Evolutionary conservation across 2,329 filamentous ascomycete species (phyloP), one percentile per base, ranked within the genome.

Genomic region (Thelonectria rubi): DNA sequence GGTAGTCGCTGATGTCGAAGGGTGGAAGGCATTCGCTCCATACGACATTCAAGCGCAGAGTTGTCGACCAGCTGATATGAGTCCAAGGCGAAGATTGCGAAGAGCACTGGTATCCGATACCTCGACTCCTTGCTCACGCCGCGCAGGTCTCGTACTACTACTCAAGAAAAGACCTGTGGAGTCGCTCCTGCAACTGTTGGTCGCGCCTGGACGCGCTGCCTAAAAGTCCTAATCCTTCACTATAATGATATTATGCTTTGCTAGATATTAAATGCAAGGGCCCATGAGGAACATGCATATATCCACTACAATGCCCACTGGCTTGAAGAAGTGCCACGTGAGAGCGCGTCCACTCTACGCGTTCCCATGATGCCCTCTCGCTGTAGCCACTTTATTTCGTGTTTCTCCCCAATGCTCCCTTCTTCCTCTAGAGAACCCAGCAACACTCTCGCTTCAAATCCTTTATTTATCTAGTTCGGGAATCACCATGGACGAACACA

Each of bases 401-500:
- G 51, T 26, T 48, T 51, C 17, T 32, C 43, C 55, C 39, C 20
- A 26, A 26, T 26, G 24, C 20, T 45, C 9, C 37, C 9, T 43
- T 51, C 17, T 53, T 30, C 17, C 20, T 26, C 10, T 5, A 30
- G 8, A n/a, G 21, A 46, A 48, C 34, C 24, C 32, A 12, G 18
- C 32, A 24, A 14, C 42, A 49, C 34, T 8, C 53, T 45, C n/a
- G 42, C 12, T 15, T n/a, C 32, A 12, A 30, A 26, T 2, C 18
- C 24, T 20, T 17, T 43, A 5, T 40, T 42, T 24, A 21, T 3
- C 17, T 34, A 7, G 20, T 7, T 14, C 48, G 17, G 6, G 50
- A 8, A 21, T 2, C 15, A 64, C 37, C 30, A 87, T 88, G 85
- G 81, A 84, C 2, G 86, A 90, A 65, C 89, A 92, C 73, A 88